Evolutionary conservation across 2,329 filamentous ascomycete species (phyloP).

Genomic region (Hymenoscyphus albidus): DNA sequence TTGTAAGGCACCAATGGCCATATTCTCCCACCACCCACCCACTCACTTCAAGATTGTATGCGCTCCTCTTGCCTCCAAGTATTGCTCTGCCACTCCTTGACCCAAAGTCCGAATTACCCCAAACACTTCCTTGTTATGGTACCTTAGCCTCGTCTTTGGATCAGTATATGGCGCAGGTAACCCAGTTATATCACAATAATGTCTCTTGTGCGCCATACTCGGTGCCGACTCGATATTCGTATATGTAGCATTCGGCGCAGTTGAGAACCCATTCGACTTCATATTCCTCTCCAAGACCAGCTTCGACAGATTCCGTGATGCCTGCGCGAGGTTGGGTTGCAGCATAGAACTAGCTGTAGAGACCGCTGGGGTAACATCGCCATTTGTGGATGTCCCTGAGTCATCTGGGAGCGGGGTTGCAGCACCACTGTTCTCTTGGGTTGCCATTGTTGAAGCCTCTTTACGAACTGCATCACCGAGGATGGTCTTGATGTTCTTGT

Average conservation of each 20-base stretch:
- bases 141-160: constrained; percentile 88
- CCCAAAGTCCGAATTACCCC: constrained; percentile 73
- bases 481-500: constrained; percentile 98
- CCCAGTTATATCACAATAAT: constrained; percentile 95
- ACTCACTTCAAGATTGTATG: constrained; percentile 64
- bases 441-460: constrained; percentile 84
- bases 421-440: constrained; percentile 73
- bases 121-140: constrained; percentile 92
- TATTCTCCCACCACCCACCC: not conserved
- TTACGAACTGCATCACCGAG: constrained; percentile 82
- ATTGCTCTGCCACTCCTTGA: constrained; percentile 80
- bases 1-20: not conserved
- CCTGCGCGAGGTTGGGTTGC: constrained; percentile 77
- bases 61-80: constrained; percentile 83
- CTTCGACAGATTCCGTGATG: constrained; percentile 79
- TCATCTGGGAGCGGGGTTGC: constrained; percentile 61
- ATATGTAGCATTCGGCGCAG: constrained; percentile 72
- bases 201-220: constrained; percentile 76
- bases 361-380: constrained; percentile 44
- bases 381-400: constrained; percentile 49
- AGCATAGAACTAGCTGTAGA: constrained; percentile 38
- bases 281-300: constrained; percentile 83
- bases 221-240: constrained; percentile 96
- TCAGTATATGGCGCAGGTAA: constrained; percentile 88
- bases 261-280: constrained; percentile 40